Conservation (phyloP, 768 basidiomycete genomes). For the Pleurotus pulmonarius region DNA sequence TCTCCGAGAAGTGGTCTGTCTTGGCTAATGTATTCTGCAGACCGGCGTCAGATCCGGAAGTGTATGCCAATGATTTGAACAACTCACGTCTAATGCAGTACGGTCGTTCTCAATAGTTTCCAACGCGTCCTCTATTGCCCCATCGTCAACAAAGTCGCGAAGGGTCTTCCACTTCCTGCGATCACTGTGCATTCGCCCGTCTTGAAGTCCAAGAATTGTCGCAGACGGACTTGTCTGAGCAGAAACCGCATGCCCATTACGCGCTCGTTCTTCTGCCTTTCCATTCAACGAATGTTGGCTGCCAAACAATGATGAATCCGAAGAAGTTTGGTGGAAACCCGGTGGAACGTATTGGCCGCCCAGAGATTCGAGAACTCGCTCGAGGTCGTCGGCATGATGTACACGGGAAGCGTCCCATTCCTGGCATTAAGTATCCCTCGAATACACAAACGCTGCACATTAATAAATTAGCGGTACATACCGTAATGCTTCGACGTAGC, state of each 20-base stretch:
- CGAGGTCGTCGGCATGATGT: constrained; percentile 59
- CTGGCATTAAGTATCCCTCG: constrained; percentile 27
- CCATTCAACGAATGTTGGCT: constrained; percentile 57
- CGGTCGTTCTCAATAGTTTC: constrained; percentile 74
- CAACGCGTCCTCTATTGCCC: constrained; percentile 71
- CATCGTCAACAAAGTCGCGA: constrained; percentile 83
- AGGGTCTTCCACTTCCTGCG: constrained; percentile 74
- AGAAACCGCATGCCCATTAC: constrained; percentile 10
- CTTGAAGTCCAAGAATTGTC: constrained; percentile 22
- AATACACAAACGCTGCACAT: background rate
- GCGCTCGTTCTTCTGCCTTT: constrained; percentile 11
- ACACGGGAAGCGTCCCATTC: constrained; percentile 68
- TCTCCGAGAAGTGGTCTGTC: constrained; percentile 68
- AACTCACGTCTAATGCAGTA: constrained; percentile 59
- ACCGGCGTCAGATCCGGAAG: background rate
- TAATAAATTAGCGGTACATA: constrained; percentile 22
- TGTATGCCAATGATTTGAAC: background rate
- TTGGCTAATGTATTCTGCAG: constrained; percentile 56
- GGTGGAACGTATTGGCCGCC: constrained; percentile 73
- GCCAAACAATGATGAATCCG: constrained; percentile 77
- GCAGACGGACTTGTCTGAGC: constrained; percentile 36
- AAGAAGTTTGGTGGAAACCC: constrained; percentile 64
- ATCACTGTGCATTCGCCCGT: constrained; percentile 31
- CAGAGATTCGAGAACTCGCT: constrained; percentile 67
- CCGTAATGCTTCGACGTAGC: constrained; percentile 60